Evolutionary conservation across 2,329 filamentous ascomycete species (phyloP).

Genomic region (Xylariales sp.): DNA sequence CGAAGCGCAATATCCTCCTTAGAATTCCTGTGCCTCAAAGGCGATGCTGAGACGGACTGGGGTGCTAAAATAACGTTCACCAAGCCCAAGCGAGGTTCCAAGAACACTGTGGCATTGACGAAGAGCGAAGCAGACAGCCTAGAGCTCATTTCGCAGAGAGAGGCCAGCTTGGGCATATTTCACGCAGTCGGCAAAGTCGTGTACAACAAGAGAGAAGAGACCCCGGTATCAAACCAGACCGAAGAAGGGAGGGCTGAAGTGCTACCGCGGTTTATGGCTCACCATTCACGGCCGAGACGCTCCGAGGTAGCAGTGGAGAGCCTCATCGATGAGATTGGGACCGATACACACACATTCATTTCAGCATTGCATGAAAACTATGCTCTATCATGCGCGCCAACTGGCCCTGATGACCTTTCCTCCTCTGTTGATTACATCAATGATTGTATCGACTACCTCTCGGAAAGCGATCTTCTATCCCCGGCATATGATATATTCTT

Average conservation of each 20-base stretch:
- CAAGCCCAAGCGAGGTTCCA: conserved; percentile 60
- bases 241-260: conserved; percentile 41
- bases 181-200: conserved; percentile 94
- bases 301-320: conserved; percentile 67
- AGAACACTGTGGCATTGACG: conserved; percentile 59
- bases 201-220: conserved; percentile 83
- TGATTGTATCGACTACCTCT: conserved; percentile 81
- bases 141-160: conserved; percentile 77
- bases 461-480: conserved; percentile 80
- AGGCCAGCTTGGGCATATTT: conserved; percentile 89
- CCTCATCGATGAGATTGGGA: conserved; percentile 89
- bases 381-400: conserved; percentile 70
- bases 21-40: conserved; percentile 85
- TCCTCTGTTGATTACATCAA: conserved; percentile 74
- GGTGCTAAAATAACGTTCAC: conserved; percentile 68
- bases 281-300: conserved; percentile 53
- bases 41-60: conserved; percentile 71
- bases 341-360: conserved; percentile 85
- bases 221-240: conserved; percentile 27
- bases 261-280: conserved; percentile 55
- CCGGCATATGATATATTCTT: conserved; percentile 68
- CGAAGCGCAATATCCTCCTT: conserved; percentile 88
- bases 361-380: conserved; percentile 94
- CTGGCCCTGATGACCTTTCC: conserved; percentile 41
- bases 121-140: conserved; percentile 75